phyloP scores from a whole-genome alignment of 306 rosid species.

The Rosa lucieae region DNA sequence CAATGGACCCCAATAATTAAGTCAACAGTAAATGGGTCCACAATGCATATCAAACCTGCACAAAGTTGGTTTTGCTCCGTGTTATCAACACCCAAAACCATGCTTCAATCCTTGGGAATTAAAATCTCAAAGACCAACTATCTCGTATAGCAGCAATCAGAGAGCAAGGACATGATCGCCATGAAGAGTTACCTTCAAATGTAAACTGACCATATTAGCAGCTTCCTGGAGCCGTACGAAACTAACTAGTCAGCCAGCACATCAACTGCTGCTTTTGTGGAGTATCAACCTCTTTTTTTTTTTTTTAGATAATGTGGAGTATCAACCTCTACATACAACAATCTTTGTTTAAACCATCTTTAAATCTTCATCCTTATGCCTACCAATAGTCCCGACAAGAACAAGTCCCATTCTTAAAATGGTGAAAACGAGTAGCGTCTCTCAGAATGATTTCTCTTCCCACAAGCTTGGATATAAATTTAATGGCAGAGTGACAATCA shows the following conservation, averaged over 20 bases:
- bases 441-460: conserved; percentile 77
- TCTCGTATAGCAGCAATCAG: neutral
- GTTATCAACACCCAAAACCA: neutral
- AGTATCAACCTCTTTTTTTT: neutral
- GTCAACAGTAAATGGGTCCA: neutral
- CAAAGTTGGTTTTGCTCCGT: neutral
- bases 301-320: neutral
- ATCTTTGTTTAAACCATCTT: neutral
- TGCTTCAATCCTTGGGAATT: neutral
- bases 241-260: neutral
- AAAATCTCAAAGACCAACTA: neutral
- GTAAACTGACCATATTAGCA: neutral
- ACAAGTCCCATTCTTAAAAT: conserved; percentile 74
- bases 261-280: neutral
- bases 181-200: neutral
- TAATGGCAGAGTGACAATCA: conserved; percentile 83
- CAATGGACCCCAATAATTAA: neutral
- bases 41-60: neutral
- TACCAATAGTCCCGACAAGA: conserved; percentile 90
- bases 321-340: neutral
- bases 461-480: conserved; percentile 80
- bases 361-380: conserved; percentile 21
- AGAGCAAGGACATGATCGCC: neutral
- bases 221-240: neutral
- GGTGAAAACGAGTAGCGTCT: conserved; percentile 81